Evolutionary conservation across 768 basidiomycete genomes (phyloP).

Genomic region (Boletus subparvulus): DNA sequence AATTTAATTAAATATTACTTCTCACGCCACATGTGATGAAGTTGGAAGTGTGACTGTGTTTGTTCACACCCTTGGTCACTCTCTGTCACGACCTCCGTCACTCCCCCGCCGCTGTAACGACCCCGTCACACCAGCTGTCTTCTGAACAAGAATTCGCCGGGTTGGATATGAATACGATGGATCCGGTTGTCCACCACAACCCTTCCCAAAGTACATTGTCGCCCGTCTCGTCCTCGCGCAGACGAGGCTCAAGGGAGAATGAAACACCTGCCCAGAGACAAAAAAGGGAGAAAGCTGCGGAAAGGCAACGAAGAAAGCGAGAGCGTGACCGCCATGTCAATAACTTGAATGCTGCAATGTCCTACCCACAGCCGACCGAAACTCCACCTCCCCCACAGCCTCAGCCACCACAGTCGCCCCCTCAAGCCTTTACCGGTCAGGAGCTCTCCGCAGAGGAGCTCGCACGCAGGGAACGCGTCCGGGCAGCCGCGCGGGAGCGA

Average conservation of each 20-base stretch:
- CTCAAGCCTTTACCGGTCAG: conserved; percentile 27
- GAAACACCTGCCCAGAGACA: conserved; percentile 70
- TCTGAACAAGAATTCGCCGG: conserved; percentile 14
- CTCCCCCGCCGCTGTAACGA: conserved; percentile 36
- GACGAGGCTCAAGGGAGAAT: conserved; percentile 61
- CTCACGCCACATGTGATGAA: conserved; percentile 25
- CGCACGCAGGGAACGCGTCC: conserved; percentile 65
- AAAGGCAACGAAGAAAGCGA: conserved; percentile 79
- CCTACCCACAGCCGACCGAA: conserved; percentile 37
- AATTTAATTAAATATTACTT: background rate
- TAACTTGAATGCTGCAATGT: conserved; percentile 42
- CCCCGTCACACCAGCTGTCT: conserved; percentile 30
- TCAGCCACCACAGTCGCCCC: conserved; percentile 28
- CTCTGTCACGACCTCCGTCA: conserved; percentile 36
- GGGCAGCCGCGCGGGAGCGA: conserved; percentile 74
- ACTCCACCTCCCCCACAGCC: conserved; percentile 35
- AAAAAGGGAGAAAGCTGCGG: conserved; percentile 86
- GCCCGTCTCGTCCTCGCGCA: conserved; percentile 40
- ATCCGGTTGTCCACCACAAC: conserved; percentile 34
- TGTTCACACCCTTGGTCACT: conserved; percentile 28
- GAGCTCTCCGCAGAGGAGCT: conserved; percentile 63
- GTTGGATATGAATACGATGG: conserved; percentile 33
- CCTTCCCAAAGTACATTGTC: conserved; percentile 33
- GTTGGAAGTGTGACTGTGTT: conserved; percentile 20
- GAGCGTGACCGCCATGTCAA: conserved; percentile 59